These are phyloP conservation scores for Aspergillus cejpii DNA, from an alignment of 2,329 filamentous ascomycete species.

Conservation along the genomic window DNA sequence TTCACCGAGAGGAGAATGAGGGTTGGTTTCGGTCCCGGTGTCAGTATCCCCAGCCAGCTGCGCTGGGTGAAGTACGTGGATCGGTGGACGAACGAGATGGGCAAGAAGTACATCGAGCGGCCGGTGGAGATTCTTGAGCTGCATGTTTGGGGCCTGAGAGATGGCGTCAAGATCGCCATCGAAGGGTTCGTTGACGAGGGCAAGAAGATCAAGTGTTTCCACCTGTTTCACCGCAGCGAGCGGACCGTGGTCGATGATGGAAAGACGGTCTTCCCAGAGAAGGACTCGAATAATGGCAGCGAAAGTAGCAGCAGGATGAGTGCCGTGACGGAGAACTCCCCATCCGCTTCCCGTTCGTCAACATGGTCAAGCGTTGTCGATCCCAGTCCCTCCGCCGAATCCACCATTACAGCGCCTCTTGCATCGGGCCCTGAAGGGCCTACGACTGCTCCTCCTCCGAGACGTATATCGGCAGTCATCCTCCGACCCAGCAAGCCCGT, in stretches of 20 bases:
- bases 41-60: conserved; percentile 88
- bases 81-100: conserved; percentile 64
- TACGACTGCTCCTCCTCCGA: conserved; percentile 39
- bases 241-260: conserved; percentile 47
- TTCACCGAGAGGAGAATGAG: conserved; percentile 85
- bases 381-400: conserved; percentile 6
- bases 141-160: conserved; percentile 79
- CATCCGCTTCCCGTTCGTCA: conserved; percentile 13
- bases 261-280: conserved; percentile 50
- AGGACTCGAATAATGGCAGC: conserved; percentile 25
- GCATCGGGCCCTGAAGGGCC: conserved; percentile 6
- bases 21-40: conserved; percentile 76
- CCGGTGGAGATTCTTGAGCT: conserved; percentile 80
- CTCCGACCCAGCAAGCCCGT: conserved; percentile 66
- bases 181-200: conserved; percentile 86
- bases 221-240: conserved; percentile 69
- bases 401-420: conserved; percentile 32
- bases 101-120: conserved; percentile 74
- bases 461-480: conserved; percentile 64
- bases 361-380: conserved; percentile 11
- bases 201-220: conserved; percentile 73
- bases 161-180: conserved; percentile 80
- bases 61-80: conserved; percentile 85
- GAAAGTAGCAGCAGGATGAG: conserved; percentile 1
- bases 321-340: not conserved